phyloP scores from a whole-genome alignment of 1,284 basidiomycete species.

The Microbotryum violaceum region DNA sequence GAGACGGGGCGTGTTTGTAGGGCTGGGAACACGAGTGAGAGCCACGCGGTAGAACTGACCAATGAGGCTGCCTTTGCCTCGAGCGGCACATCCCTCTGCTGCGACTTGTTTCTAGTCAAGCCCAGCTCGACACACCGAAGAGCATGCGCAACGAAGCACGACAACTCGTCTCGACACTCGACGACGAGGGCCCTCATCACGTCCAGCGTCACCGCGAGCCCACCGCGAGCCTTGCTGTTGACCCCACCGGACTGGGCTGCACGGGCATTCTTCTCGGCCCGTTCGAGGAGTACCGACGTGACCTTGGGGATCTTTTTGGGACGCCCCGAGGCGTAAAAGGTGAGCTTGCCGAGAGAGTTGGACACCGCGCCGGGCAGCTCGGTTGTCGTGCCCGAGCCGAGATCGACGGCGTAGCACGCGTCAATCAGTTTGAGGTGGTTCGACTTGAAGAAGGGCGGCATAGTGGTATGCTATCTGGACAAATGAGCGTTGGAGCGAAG shows the following conservation, averaged over 20 bases:
- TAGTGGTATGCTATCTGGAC: neutral
- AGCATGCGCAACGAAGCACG: conserved; percentile 61
- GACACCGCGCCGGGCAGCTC: conserved; percentile 54
- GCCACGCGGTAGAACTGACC: conserved; percentile 47
- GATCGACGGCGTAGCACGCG: conserved; percentile 75
- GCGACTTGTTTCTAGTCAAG: conserved; percentile 43
- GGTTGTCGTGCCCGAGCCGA: conserved; percentile 53
- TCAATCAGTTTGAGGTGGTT: conserved; percentile 79
- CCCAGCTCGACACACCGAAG: conserved; percentile 64
- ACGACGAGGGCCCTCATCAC: conserved; percentile 77
- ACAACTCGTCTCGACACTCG: conserved; percentile 79
- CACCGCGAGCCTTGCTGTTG: conserved; percentile 56
- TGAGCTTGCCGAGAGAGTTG: conserved; percentile 83
- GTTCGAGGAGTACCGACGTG: conserved; percentile 71
- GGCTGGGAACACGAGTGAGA: too few species aligned
- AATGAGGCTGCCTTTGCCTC: conserved; percentile 72
- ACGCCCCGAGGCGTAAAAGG: conserved; percentile 85
- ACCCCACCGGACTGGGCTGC: conserved; percentile 61
- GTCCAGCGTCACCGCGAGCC: conserved; percentile 75
- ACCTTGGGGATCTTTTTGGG: conserved; percentile 84
- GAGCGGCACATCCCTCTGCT: conserved; percentile 65
- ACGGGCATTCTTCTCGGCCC: conserved; percentile 58
- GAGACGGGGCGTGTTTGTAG: too few species aligned
- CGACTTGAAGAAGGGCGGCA: conserved; percentile 50
- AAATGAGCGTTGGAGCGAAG: neutral